Base-by-base conservation (phyloP, 2,329 filamentous ascomycete species). In the Intubia oerlemansii region DNA sequence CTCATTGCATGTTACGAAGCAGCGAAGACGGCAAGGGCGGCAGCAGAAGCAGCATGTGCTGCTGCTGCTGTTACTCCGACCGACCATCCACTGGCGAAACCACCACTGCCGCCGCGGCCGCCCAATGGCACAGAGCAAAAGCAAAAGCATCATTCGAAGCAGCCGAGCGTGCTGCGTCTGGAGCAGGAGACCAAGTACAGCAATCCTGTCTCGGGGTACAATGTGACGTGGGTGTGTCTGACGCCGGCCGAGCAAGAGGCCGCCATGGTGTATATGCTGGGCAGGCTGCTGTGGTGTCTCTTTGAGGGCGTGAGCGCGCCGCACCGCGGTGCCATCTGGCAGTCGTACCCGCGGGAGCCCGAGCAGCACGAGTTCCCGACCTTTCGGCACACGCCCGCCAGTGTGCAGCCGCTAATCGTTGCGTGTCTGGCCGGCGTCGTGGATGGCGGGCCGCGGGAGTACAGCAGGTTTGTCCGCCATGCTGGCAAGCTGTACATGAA, bases 211-310 rank as follows among this genome's bases (percentile, higher is more conserved):
- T 33, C 44, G 20, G 60, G 62, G 20, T 68, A 64, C 47, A 67
- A 68, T 37, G 47, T 63, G 7, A 47, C 63, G 4, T 71, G 65
- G 65, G 49, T 57, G 5, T 59, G 55, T 29, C 50, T 70, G n/a
- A 55, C 49, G 10, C 42, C 44, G 2, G 34, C 34, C 4, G 65
- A 70, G 37, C 59, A 63, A 36, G 66, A 70, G 39, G 51, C 57
- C 0, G 64, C 64, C 13, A 59, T 66, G 42, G 64, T 67, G 2
- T 71, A 68, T 44, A 68, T 69, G 64, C 56, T 71, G 11, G 66
- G 64, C 5, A 54, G 65, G 22, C 51, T 67, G 16, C 48, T 71
- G 26, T 71, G 65, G 64, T 70, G 66, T 40, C 56, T 70, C 11
- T 70, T 70, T 32, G 66, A 71, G 41, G 63, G 62, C 13, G 57